phyloP scores from a whole-genome alignment of 2,329 filamentous ascomycete species.

The Zymoseptoria brevis region DNA sequence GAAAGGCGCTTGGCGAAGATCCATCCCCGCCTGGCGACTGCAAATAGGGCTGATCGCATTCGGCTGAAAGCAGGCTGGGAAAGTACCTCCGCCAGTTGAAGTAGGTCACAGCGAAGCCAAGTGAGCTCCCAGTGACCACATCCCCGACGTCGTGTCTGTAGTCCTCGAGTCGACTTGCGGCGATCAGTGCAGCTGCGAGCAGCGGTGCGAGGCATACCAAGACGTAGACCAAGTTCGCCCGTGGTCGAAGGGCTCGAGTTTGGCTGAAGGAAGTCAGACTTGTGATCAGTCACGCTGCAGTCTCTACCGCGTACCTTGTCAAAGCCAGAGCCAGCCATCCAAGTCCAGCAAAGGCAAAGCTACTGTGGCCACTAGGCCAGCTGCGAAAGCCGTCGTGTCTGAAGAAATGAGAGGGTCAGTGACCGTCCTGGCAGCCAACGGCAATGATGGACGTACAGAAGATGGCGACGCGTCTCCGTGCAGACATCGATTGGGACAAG shows the following conservation, averaged over 20 bases:
- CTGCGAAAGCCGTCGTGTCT: constrained; percentile 72
- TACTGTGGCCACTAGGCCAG: constrained; percentile 73
- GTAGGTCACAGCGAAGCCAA: constrained; percentile 49
- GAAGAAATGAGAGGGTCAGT: background rate
- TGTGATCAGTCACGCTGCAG: background rate
- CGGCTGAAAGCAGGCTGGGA: constrained; percentile 42
- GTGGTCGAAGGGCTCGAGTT: constrained; percentile 51
- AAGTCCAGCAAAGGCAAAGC: constrained; percentile 70
- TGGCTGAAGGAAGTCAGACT: constrained; percentile 35
- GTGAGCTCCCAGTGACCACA: constrained; percentile 47
- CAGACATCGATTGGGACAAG: constrained; percentile 61
- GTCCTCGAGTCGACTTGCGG: constrained; percentile 54
- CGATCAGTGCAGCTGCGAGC: constrained; percentile 51
- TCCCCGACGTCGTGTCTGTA: constrained; percentile 59
- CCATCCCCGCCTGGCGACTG: background rate
- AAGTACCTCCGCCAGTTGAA: constrained; percentile 56
- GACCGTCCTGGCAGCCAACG: background rate
- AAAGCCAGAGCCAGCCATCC: constrained; percentile 55
- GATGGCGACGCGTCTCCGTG: constrained; percentile 60
- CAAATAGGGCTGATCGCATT: constrained; percentile 47
- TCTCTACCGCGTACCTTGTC: constrained; percentile 35
- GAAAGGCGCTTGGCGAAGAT: constrained; percentile 26
- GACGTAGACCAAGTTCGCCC: constrained; percentile 49
- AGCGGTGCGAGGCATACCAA: constrained; percentile 49
- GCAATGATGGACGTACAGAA: constrained; percentile 34